Evolutionary conservation across 257 asterid genomes (phyloP).

Genomic region (Handroanthus guayacan): DNA sequence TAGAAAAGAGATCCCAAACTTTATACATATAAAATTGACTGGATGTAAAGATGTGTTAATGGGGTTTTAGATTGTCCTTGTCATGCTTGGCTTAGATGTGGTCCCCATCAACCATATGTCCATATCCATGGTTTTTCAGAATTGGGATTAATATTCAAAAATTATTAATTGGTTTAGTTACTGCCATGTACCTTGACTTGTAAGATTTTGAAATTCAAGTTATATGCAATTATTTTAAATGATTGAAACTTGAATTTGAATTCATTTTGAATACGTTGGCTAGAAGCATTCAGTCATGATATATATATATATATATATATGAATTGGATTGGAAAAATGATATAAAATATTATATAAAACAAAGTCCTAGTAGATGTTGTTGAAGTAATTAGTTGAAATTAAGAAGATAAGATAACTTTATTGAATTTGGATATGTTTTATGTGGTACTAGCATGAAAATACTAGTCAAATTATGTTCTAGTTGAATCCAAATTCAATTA

Average conservation of each 20-base stretch:
- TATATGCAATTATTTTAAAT: conserved; percentile 14
- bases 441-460: too few relatives aligned
- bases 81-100: conserved; percentile 9
- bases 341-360: too few relatives aligned
- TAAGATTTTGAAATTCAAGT: conserved; percentile 14
- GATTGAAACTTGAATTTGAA: conserved; percentile 38
- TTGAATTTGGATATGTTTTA: not conserved
- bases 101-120: conserved; percentile 27
- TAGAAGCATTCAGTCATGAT: too few relatives aligned
- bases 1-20: not conserved
- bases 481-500: too few relatives aligned
- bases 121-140: conserved; percentile 11
- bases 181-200: conserved; percentile 34
- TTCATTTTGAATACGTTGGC: conserved; percentile 17
- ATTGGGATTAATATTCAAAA: not conserved
- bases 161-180: not conserved
- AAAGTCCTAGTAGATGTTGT: too few relatives aligned
- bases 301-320: not conserved
- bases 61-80: conserved; percentile 33
- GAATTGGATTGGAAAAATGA: not conserved
- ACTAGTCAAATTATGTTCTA: too few relatives aligned
- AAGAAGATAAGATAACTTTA: too few relatives aligned
- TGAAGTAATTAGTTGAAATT: too few relatives aligned
- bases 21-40: conserved; percentile 22
- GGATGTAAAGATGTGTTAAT: conserved; percentile 34